Evolutionary conservation across 257 asterid species (phyloP).

Genomic region (Gynochthodes officinalis): DNA sequence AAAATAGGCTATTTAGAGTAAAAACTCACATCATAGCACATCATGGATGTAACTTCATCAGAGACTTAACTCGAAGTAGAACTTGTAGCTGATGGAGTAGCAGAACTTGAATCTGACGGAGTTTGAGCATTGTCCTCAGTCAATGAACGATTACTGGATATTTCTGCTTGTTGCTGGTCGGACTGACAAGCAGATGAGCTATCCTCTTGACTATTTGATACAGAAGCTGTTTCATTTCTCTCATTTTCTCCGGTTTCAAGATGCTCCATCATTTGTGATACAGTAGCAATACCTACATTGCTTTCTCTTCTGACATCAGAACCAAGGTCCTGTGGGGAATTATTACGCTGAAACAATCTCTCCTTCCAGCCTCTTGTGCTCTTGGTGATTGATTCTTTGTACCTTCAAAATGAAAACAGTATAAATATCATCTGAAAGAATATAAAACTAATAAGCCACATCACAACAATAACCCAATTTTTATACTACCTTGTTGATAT

Average conservation of each 20-base stretch:
- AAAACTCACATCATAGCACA: slow-evolving; percentile 17
- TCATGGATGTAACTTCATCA: slow-evolving; percentile 17
- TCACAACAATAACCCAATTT: not conserved
- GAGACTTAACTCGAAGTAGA: slow-evolving; percentile 45
- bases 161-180: slow-evolving; percentile 28
- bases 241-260: slow-evolving; percentile 52
- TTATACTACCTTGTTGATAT: slow-evolving; percentile 61
- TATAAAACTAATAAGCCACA: not conserved
- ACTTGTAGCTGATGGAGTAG: slow-evolving; percentile 47
- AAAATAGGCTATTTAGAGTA: not conserved
- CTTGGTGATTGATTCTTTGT: slow-evolving; percentile 80
- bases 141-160: slow-evolving; percentile 28
- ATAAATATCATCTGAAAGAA: not conserved
- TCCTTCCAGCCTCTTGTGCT: slow-evolving; percentile 97
- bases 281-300: slow-evolving; percentile 34
- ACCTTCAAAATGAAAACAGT: slow-evolving; percentile 31
- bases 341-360: slow-evolving; percentile 74
- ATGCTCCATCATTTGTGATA: slow-evolving; percentile 60
- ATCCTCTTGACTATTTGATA: slow-evolving; percentile 32
- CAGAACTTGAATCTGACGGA: slow-evolving; percentile 49
- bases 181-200: slow-evolving; percentile 23
- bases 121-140: slow-evolving; percentile 37
- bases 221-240: slow-evolving; percentile 34
- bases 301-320: slow-evolving; percentile 47
- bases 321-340: slow-evolving; percentile 36